Evolutionary conservation across 257 asterid genomes (phyloP).

Genomic region (Cynanchum wilfordii): DNA sequence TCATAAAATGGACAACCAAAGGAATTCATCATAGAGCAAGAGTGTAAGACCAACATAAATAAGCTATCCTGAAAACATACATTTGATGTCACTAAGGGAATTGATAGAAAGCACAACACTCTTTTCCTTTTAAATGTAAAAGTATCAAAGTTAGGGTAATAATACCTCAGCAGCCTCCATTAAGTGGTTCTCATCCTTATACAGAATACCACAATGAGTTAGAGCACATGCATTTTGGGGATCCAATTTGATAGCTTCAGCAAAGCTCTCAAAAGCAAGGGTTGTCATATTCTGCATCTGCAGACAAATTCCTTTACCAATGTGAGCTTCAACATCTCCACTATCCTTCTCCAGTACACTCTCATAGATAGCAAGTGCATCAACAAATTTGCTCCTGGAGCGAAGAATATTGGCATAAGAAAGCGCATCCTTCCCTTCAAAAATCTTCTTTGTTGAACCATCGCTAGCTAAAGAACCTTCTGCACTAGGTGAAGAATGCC

Average conservation of each 20-base stretch:
- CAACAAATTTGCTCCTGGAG: slow-evolving; percentile 79
- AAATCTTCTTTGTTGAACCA: slow-evolving; percentile 39
- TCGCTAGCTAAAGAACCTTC: slow-evolving; percentile 34
- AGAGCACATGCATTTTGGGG: slow-evolving; percentile 92
- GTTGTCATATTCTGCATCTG: slow-evolving; percentile 87
- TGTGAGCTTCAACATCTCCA: slow-evolving; percentile 73
- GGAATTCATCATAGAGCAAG: neutral
- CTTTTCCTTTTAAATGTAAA: neutral
- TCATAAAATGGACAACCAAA: neutral
- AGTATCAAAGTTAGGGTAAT: slow-evolving; percentile 7
- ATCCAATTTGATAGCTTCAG: slow-evolving; percentile 79
- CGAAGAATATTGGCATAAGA: slow-evolving; percentile 88
- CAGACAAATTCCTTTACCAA: slow-evolving; percentile 93
- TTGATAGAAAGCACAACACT: neutral
- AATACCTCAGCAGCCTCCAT: slow-evolving; percentile 98
- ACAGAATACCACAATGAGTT: slow-evolving; percentile 83
- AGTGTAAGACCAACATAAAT: neutral
- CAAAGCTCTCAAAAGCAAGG: slow-evolving; percentile 79
- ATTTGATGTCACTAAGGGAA: neutral
- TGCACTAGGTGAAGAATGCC: slow-evolving; percentile 40
- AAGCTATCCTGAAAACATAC: neutral
- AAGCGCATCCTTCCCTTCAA: slow-evolving; percentile 67
- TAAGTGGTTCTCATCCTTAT: slow-evolving; percentile 86
- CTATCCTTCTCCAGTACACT: slow-evolving; percentile 62
- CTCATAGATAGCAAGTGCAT: slow-evolving; percentile 80